Conservation (phyloP, 2,329 filamentous ascomycete genomes). For the Alternaria gaisen region DNA sequence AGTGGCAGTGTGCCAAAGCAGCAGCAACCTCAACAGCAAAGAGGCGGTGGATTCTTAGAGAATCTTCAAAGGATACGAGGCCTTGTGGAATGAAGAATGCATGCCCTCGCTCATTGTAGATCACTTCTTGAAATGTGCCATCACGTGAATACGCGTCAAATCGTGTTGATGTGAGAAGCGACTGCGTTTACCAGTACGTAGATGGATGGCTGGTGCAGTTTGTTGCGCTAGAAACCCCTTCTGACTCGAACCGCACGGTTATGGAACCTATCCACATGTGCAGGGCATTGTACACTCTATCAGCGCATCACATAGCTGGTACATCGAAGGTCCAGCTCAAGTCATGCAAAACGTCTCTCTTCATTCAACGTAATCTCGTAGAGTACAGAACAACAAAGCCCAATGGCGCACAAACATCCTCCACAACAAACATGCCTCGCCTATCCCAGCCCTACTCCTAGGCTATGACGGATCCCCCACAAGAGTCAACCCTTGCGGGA, state of each 20-base stretch:
- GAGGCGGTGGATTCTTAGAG: constrained; percentile 49
- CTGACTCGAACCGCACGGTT: background rate
- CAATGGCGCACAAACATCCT: background rate
- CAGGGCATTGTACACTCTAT: background rate
- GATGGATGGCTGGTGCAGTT: background rate
- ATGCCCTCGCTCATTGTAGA: background rate
- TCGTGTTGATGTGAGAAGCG: background rate
- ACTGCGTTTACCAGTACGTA: background rate
- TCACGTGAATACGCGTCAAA: constrained; percentile 25
- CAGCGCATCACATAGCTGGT: background rate
- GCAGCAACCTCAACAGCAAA: constrained; percentile 30
- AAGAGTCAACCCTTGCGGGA: constrained; percentile 32
- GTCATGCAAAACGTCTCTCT: background rate
- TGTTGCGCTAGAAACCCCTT: background rate
- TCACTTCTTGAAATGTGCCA: background rate
- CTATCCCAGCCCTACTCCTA: constrained; percentile 20
- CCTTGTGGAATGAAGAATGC: constrained; percentile 35
- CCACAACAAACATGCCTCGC: constrained; percentile 6
- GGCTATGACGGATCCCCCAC: constrained; percentile 26
- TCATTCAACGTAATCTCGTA: constrained; percentile 12
- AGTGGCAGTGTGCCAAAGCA: constrained; percentile 36
- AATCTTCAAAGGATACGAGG: constrained; percentile 51
- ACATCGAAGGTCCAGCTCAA: background rate
- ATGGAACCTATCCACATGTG: background rate
- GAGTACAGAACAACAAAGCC: constrained; percentile 3